phyloP scores from a whole-genome alignment of 2,329 filamentous ascomycete species.

The Cladophialophora exuberans region DNA sequence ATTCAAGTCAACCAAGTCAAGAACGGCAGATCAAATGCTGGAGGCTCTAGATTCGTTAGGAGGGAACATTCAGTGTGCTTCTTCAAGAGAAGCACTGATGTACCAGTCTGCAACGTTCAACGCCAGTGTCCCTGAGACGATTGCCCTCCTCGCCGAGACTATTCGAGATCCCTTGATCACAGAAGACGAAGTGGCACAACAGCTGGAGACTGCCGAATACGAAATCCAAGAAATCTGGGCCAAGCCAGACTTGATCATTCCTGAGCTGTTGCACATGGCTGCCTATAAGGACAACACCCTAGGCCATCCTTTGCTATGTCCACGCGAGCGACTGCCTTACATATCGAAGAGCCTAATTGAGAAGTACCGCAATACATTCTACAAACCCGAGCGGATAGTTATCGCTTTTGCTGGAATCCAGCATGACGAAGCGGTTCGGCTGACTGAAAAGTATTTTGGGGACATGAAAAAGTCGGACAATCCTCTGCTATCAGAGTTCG shows the following conservation, averaged over 20 bases:
- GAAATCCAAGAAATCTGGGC: slow-evolving; percentile 98
- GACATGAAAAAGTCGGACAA: slow-evolving; percentile 67
- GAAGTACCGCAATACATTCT: slow-evolving; percentile 81
- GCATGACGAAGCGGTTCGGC: slow-evolving; percentile 75
- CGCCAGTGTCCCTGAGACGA: slow-evolving; percentile 78
- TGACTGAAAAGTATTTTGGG: slow-evolving; percentile 86
- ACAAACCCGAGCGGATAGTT: slow-evolving; percentile 86
- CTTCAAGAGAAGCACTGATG: slow-evolving; percentile 94
- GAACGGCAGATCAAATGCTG: slow-evolving; percentile 80
- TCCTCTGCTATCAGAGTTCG: slow-evolving; percentile 32
- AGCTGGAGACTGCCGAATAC: slow-evolving; percentile 89
- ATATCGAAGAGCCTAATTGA: slow-evolving; percentile 77
- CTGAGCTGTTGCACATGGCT: slow-evolving; percentile 92
- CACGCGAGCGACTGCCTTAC: slow-evolving; percentile 73
- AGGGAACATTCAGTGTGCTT: slow-evolving; percentile 96
- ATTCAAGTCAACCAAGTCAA: slow-evolving; percentile 81
- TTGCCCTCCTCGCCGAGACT: slow-evolving; percentile 87
- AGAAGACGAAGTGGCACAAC: slow-evolving; percentile 81
- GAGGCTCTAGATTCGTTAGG: slow-evolving; percentile 85
- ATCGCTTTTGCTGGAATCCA: slow-evolving; percentile 92
- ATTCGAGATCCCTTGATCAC: slow-evolving; percentile 85
- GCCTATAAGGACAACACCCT: slow-evolving; percentile 96
- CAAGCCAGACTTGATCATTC: slow-evolving; percentile 93
- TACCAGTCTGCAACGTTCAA: slow-evolving; percentile 99
- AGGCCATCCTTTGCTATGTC: slow-evolving; percentile 90